Evolutionary conservation across 441 rosid species (phyloP).

Genomic region (Pelargonium australe): DNA sequence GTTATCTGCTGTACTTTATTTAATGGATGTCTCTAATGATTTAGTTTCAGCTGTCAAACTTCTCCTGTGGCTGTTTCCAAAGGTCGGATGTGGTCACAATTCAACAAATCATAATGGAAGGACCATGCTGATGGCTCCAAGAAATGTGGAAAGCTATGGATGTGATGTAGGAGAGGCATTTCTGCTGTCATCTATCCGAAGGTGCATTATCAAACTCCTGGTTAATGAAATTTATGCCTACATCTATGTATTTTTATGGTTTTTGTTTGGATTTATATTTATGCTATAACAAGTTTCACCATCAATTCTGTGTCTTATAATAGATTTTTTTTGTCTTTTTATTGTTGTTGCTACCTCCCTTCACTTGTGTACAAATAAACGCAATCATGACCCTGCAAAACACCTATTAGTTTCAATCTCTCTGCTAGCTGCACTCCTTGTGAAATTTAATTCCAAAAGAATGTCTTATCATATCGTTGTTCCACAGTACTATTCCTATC

Average conservation of each 20-base stretch:
- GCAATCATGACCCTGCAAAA: not conserved
- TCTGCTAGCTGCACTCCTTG: not conserved
- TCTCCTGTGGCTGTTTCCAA: constrained; percentile 87
- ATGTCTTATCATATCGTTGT: not conserved
- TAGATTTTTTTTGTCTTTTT: not conserved
- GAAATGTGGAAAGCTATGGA: constrained; percentile 60
- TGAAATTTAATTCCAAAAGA: not conserved
- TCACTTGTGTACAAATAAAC: not conserved
- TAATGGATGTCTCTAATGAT: constrained; percentile 79
- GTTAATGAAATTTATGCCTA: constrained; percentile 9
- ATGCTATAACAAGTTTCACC: not conserved
- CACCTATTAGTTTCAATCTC: not conserved
- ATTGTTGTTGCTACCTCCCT: not conserved
- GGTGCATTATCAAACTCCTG: constrained; percentile 38
- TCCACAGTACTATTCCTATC: not conserved
- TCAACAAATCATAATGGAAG: constrained; percentile 71
- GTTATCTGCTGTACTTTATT: constrained; percentile 61
- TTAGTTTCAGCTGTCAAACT: constrained; percentile 70
- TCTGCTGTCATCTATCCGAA: constrained; percentile 72
- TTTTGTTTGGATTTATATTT: not conserved
- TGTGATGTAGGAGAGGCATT: constrained; percentile 87
- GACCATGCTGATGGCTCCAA: constrained; percentile 41
- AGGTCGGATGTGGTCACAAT: constrained; percentile 51
- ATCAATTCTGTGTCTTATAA: not conserved
- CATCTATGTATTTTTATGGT: not conserved